Conservation (phyloP, 2,329 filamentous ascomycete species). For the Ceratocystis eucalypticola region DNA sequence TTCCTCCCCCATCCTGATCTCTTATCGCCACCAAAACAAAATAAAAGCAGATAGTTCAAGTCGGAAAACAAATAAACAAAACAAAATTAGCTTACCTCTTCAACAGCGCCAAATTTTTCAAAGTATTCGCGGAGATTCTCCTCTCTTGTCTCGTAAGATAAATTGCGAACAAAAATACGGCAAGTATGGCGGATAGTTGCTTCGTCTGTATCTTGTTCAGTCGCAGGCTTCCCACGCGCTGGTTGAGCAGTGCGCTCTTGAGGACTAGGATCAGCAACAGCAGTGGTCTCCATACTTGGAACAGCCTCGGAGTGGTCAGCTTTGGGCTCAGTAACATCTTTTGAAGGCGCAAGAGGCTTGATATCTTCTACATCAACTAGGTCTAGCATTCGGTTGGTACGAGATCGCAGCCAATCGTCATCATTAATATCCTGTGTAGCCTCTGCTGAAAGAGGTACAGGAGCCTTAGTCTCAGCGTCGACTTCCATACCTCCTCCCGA, state of each 20-base stretch:
- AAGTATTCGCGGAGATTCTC: conserved; percentile 65
- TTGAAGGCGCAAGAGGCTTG: conserved; percentile 15
- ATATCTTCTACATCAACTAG: conserved; percentile 62
- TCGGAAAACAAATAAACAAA: background rate
- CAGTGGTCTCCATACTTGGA: background rate
- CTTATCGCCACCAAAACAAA: background rate
- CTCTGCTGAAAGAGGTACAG: conserved; percentile 18
- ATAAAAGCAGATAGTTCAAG: background rate
- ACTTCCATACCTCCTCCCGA: conserved; percentile 5
- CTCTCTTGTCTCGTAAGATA: conserved; percentile 67
- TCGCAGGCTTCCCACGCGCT: background rate
- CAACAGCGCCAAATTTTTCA: conserved; percentile 55
- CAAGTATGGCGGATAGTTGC: conserved; percentile 57
- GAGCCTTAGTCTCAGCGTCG: conserved; percentile 10
- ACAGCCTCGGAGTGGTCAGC: background rate
- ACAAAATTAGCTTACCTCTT: conserved; percentile 61
- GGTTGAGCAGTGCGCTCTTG: background rate
- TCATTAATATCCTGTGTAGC: conserved; percentile 45
- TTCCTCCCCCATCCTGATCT: background rate
- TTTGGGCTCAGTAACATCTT: too few species aligned
- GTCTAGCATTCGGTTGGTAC: conserved; percentile 75
- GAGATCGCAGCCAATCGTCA: conserved; percentile 80
- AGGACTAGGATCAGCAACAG: background rate
- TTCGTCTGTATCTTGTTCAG: conserved; percentile 32
- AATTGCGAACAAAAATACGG: conserved; percentile 77